A percentile compares a stretch with the other conserved stretches of the same genome.
phyloP scores from a whole-genome alignment of 2,329 filamentous ascomycete species.

The Calonectria montana region DNA sequence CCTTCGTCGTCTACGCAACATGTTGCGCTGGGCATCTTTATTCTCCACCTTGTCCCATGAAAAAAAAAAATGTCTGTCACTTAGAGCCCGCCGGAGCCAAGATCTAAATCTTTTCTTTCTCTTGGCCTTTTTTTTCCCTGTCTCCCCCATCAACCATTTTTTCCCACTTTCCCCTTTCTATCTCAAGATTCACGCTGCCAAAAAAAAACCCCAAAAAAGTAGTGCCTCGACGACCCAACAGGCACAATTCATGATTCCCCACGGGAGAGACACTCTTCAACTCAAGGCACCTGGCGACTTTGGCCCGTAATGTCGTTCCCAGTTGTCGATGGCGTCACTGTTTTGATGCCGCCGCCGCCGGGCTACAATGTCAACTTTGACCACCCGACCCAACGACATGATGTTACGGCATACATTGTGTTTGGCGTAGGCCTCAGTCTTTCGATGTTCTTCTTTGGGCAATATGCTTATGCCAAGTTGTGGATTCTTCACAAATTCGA shows the following conservation, averaged over 20 bases:
- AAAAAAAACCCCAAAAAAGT: too few relatives aligned
- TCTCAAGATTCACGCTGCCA: too few relatives aligned
- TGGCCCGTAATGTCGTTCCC: background rate
- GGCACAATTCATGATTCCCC: background rate
- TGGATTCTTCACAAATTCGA: slow-evolving; percentile 17
- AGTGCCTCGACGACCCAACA: too few relatives aligned
- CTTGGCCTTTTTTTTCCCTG: background rate
- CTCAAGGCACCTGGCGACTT: background rate
- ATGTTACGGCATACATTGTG: slow-evolving; percentile 34
- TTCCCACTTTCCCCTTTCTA: background rate
- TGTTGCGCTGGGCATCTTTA: background rate
- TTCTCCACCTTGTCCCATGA: background rate
- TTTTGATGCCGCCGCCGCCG: slow-evolving; percentile 38
- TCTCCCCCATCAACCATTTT: background rate
- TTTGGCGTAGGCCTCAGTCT: slow-evolving; percentile 34
- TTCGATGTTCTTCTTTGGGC: slow-evolving; percentile 29
- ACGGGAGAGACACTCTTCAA: background rate
- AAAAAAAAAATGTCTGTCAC: background rate
- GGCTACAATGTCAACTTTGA: slow-evolving; percentile 46
- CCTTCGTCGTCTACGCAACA: too few relatives aligned
- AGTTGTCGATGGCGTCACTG: slow-evolving; percentile 39
- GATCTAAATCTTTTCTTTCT: background rate
- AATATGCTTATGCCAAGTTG: slow-evolving; percentile 39
- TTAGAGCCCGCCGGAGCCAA: background rate
- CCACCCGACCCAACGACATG: slow-evolving; percentile 34